Evolutionary conservation across 352 stramenopile genomes (phyloP).

Genomic region (Halophytophthora polymorphica): DNA sequence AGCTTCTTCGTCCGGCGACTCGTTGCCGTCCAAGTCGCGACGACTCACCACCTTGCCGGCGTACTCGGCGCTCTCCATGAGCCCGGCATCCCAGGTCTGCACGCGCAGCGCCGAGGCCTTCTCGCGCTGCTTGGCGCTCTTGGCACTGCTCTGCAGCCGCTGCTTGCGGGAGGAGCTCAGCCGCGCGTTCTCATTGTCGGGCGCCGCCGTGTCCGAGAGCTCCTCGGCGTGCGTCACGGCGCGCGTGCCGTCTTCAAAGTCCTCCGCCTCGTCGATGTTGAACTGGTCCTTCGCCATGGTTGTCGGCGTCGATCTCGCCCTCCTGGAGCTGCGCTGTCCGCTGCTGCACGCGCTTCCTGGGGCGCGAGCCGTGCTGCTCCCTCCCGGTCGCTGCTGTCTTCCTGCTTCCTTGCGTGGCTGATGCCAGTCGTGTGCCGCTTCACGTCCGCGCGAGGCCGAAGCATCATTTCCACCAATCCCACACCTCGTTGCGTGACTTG

Average conservation of each 20-base stretch:
- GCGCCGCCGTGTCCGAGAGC: constrained; percentile 8
- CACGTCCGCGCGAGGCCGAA: too few species aligned
- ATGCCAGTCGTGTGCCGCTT: too few species aligned
- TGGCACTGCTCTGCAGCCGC: constrained; percentile 33
- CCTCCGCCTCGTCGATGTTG: constrained; percentile 76
- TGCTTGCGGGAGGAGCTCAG: constrained; percentile 54
- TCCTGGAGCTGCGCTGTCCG: constrained; percentile 2
- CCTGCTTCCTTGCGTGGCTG: too few species aligned
- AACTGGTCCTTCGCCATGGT: constrained; percentile 58
- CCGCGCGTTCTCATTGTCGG: constrained; percentile 29
- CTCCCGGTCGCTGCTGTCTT: too few species aligned
- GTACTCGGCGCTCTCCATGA: constrained; percentile 56
- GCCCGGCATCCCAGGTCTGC: constrained; percentile 64
- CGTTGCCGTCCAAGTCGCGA: constrained; percentile 43
- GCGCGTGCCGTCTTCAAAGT: constrained; percentile 79
- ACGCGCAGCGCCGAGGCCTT: constrained; percentile 67
- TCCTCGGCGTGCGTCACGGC: constrained; percentile 36
- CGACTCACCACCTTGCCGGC: constrained; percentile 78
- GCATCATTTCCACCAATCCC: too few species aligned
- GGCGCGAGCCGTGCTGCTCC: too few species aligned
- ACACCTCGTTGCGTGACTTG: neutral
- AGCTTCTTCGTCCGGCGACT: constrained; percentile 72
- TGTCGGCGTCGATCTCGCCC: constrained; percentile 10
- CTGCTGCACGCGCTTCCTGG: too few species aligned
- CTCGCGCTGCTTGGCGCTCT: constrained; percentile 33